phyloP scores from a whole-genome alignment of 164 flowering plant species.

The Chloranthus sessilifolius region DNA sequence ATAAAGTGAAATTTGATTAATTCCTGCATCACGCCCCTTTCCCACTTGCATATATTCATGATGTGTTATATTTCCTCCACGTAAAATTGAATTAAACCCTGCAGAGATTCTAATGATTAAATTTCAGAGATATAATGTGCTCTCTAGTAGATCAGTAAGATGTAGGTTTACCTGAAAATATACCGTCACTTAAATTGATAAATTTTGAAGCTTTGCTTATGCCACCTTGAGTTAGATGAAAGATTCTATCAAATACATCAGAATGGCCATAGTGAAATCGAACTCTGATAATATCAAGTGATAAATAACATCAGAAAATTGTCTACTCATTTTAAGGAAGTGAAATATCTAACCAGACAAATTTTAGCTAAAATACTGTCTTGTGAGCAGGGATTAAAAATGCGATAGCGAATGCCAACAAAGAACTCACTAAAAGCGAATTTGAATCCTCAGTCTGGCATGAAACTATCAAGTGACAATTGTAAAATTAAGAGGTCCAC shows the following conservation, averaged over 20 bases:
- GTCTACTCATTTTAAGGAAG: background rate
- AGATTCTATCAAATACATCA: conserved; percentile 38
- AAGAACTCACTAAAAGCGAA: no score
- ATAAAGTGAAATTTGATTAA: conserved; percentile 93
- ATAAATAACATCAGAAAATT: conserved; percentile 5
- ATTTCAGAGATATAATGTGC: background rate
- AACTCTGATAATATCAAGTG: conserved; percentile 21
- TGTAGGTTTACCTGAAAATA: conserved; percentile 34
- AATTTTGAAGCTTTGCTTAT: conserved; percentile 38
- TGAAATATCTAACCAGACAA: no score
- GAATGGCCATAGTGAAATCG: conserved; percentile 48
- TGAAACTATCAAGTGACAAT: no score
- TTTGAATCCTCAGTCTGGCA: no score
- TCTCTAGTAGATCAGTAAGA: no score
- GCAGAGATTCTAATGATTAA: conserved; percentile 14
- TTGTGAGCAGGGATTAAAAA: no score
- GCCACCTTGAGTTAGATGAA: conserved; percentile 41
- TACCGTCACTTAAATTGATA: conserved; percentile 37
- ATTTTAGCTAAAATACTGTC: no score
- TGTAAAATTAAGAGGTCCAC: no score
- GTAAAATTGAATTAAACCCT: conserved; percentile 89
- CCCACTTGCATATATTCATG: conserved; percentile 98
- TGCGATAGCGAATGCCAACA: no score
- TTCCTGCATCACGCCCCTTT: conserved; percentile 96
- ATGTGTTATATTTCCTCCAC: conserved; percentile 88